Evolutionary conservation across 1,139 yeast genomes (phyloP), one percentile per base, ranked within the genome.

Genomic region (Yamadazyma triangularis): DNA sequence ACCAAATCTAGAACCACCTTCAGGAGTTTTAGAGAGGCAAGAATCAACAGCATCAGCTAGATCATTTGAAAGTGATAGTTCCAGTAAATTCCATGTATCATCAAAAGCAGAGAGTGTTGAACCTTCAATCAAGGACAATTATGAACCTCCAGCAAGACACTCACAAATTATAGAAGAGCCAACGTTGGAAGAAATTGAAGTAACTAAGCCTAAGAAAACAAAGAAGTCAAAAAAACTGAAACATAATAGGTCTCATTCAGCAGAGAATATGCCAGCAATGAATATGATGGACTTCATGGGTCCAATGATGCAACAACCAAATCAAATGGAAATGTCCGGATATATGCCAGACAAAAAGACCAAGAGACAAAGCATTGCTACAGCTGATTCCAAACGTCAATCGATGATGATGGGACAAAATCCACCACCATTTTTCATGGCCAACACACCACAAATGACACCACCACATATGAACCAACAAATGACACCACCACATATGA

Each of bases 21-120:
- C n/a, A n/a, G n/a, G n/a, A 22, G 25, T 12, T 13, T 21, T 32
- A 6, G 19, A 26, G 12, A 28, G 69, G 36, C 49, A 52, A 11
- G 45, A 42, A n/a, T 62, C 70, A 3, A 41, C 51, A 13, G 43
- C 40, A 2, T 59, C 70, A 2, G 52, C 45, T 39, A 53, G 58
- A 34, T 64, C 71, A 2, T 57, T 66, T 37, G 65, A 63, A 40
- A 61, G 69, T 40, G 67, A 58, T 21, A 53, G 57, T 3, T 56
- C 62, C 1, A 53, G 55, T 20, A 60, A 63, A 38, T 64, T 64
- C 43, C 48, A 46, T 13, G 20, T 18, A 7, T 18, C 20, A 7
- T 66, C 62, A 7, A 53, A 53, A 6, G 6, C 20, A 24, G 53
- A 50, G 28, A 36, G 56, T 23, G 30, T 42, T 14, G 47, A 40